Base-by-base conservation (phyloP, 139 green algal genomes). In the Chlorella sp. region DNA sequence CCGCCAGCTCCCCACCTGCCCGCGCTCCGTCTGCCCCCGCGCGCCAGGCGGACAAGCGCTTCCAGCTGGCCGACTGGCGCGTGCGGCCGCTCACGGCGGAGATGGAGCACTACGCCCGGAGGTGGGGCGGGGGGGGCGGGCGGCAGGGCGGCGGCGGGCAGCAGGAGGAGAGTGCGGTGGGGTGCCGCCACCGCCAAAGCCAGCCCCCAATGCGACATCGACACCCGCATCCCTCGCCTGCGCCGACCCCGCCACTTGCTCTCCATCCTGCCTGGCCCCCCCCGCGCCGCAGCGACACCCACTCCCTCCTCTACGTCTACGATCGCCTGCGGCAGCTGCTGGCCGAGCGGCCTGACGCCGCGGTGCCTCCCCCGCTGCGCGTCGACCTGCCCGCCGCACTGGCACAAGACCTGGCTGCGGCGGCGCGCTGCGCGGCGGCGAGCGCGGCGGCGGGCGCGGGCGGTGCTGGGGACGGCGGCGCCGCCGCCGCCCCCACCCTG, bases 61-160 rank as follows among this genome's bases (percentile, higher is more conserved):
- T 85, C 73, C 95, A 98, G 90, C 85, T 99, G 84, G 94, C 94
- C 14, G 95, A 99, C 87, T 99, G 95, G 95, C 81, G 95, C 1
- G 46, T 94, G 61, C 85, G 95, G 38, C 95, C 95, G 15, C 85
- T 99, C 48, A 66, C 77, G 6, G 33, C 66, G 0, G 84, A 93
- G 38, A 93, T 97, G 90, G 73, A 98, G 72, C 71, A 89, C 65
- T 97, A 98, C 66, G 95, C 95, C 2, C 81, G n/a, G n/a, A n/a
- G n/a, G n/a, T n/a, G n/a, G n/a, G n/a, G n/a, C n/a, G n/a, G n/a
- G n/a, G n/a, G n/a, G n/a, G n/a, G n/a, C n/a, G n/a, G n/a, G n/a
- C n/a, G n/a, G n/a, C n/a, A n/a, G n/a, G n/a, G n/a, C n/a, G n/a
- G n/a, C n/a, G n/a, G n/a, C n/a, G n/a, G n/a, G n/a, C n/a, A n/a